A percentile compares a stretch with the other conserved stretches of the same genome.
phyloP scores from a whole-genome alignment of 106 monocot genomes.

The Dactylorhiza incarnata region DNA sequence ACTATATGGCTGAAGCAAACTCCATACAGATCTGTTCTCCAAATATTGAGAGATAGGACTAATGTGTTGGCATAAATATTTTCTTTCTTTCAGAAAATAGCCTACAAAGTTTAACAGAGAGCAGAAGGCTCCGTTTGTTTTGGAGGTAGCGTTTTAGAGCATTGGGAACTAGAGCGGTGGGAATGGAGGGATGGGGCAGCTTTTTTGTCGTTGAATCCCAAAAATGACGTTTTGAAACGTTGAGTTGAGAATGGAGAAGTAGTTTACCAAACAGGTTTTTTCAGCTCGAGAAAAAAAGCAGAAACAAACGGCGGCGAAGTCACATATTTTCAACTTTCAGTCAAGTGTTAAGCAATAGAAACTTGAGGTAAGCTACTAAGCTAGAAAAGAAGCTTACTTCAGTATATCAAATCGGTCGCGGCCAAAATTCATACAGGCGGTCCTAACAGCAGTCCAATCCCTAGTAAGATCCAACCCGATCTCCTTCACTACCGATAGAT shows the following conservation, averaged over 20 bases:
- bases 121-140: not conserved
- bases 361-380: not conserved
- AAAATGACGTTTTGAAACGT: no score
- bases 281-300: no score
- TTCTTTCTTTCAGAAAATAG: no score
- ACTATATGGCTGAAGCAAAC: not conserved
- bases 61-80: no score
- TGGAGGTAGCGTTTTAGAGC: no score
- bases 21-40: not conserved
- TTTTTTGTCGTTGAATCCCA: no score
- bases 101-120: not conserved
- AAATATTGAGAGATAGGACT: not conserved
- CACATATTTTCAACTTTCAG: not conserved
- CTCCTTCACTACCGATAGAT: conserved; percentile 33
- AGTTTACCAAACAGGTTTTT: no score
- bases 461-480: conserved; percentile 58
- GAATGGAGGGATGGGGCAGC: no score
- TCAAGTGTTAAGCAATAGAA: not conserved
- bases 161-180: no score
- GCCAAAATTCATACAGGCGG: conserved; percentile 79
- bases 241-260: no score
- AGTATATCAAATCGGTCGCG: conserved; percentile 91
- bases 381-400: conserved; percentile 26
- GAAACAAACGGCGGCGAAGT: no score
- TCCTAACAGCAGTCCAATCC: conserved; percentile 78